Percentiles rank a stretch among this genome's conserved stretches.
phyloP scores from a whole-genome alignment of 2,329 filamentous ascomycete genomes.

The Xylaria sp. region DNA sequence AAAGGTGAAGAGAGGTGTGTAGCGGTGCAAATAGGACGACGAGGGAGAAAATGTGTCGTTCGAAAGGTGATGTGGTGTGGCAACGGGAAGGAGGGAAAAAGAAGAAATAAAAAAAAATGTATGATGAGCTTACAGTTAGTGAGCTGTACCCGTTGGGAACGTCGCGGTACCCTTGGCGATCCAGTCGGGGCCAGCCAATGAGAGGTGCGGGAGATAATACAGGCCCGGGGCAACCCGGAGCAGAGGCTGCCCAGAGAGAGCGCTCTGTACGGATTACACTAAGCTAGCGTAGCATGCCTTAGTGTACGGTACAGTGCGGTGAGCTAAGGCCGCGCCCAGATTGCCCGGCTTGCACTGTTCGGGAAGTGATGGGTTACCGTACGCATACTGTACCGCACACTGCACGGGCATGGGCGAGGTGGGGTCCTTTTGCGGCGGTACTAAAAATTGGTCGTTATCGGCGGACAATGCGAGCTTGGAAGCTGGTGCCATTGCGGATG shows the following conservation, averaged over 20 bases:
- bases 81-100: slow-evolving; percentile 7
- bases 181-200: slow-evolving; percentile 35
- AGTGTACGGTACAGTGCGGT: neutral
- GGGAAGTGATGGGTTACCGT: neutral
- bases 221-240: slow-evolving; percentile 27
- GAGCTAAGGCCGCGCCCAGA: neutral
- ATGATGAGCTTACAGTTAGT: neutral
- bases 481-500: too few species aligned
- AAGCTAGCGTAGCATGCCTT: neutral
- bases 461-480: too few species aligned
- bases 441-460: neutral
- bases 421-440: neutral
- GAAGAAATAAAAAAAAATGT: slow-evolving; percentile 20
- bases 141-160: neutral
- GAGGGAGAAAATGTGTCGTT: slow-evolving; percentile 12
- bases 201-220: slow-evolving; percentile 29
- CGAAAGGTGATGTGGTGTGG: slow-evolving; percentile 5
- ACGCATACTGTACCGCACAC: neutral
- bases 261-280: slow-evolving; percentile 9
- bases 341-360: neutral
- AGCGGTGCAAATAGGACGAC: slow-evolving; percentile 22
- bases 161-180: neutral
- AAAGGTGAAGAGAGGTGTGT: slow-evolving; percentile 17
- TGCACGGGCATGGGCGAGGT: neutral
- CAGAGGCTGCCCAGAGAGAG: neutral